Evolutionary conservation across 495 filamentous ascomycete species (phyloP).

Genomic region (Neurospora cerealis): DNA sequence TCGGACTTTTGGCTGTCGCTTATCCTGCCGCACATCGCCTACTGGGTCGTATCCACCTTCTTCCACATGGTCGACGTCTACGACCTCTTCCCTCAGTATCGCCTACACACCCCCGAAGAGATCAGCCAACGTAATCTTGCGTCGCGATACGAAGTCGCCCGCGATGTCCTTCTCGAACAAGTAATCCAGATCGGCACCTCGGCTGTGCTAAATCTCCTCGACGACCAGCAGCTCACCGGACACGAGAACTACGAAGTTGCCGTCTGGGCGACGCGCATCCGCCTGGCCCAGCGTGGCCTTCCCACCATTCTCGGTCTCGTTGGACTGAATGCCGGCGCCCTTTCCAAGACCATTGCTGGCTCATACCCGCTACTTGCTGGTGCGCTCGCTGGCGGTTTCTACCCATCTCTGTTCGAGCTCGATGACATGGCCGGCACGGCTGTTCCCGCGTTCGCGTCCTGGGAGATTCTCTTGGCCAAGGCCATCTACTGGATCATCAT

Average conservation of each 20-base stretch:
- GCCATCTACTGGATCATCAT: conserved; percentile 70
- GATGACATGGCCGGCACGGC: conserved; percentile 28
- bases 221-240: conserved; percentile 54
- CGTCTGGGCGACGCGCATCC: conserved; percentile 67
- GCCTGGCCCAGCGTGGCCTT: conserved; percentile 57
- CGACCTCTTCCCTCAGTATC: conserved; percentile 76
- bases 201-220: conserved; percentile 49
- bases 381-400: conserved; percentile 60
- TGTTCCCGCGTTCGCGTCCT: conserved; percentile 50
- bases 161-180: conserved; percentile 83
- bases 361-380: conserved; percentile 57
- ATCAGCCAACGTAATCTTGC: conserved; percentile 79
- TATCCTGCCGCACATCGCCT: conserved; percentile 68
- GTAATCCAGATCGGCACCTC: conserved; percentile 69
- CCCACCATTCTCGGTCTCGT: conserved; percentile 46
- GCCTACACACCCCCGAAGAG: conserved; percentile 86
- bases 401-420: conserved; percentile 47
- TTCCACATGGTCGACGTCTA: conserved; percentile 78
- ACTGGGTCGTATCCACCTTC: conserved; percentile 79
- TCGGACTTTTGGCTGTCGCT: conserved; percentile 69
- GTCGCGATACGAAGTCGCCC: conserved; percentile 66
- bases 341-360: conserved; percentile 45
- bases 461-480: conserved; percentile 67
- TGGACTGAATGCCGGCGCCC: conserved; percentile 46
- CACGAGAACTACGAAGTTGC: conserved; percentile 75